Evolutionary conservation across 2,329 filamentous ascomycete species (phyloP), one percentile per base, ranked within the genome.

Genomic region (Neopestalotiopsis sp.): DNA sequence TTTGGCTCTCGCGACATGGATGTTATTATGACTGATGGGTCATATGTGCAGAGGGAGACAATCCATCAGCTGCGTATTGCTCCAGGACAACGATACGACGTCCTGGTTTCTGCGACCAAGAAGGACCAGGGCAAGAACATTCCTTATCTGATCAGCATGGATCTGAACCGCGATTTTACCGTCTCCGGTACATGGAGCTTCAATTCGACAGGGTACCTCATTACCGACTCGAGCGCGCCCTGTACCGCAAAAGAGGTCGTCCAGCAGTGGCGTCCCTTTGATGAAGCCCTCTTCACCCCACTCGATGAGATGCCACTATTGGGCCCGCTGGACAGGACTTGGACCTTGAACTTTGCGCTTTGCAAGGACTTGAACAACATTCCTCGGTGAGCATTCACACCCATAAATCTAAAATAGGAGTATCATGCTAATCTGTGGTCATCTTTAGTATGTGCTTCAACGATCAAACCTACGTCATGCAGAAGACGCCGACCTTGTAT

Each of bases 401-500:
- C 20, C 28, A 42, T 28, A 17, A 57, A 40, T 79, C 57, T 28
- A 24, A 64, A 40, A 56, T 38, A 38, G 24, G 61, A 14, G 30
- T 12, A 14, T 42, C 9, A 24, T 28, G 17, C 34, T 67, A 61
- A 67, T 20, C 32, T 14, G 30, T 40, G 20, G n/a, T n/a, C 10
- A 28, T 59, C 12, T 38, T 14, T 53, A 79, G 78, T 34, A 85
- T 86, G 12, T 88, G 83, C 75, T 83, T 90, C 79, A 94, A 93
- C 79, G 87, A 88, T 72, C 80, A 89, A 59, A 90, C 90, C 6
- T 94, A 92, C 75, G 86, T 91, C n/a, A 70, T 77, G 7, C 91
- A 91, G 65, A 88, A 89, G 74, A 91, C 94, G 0, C 92, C 92
- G 0, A 89, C 90, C 0, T 81, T 95, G 5, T 94, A 93, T 83